Evolutionary conservation across 257 asterid genomes (phyloP), one percentile per base, ranked within the genome.

Genomic region (Solanum chiquidenum): DNA sequence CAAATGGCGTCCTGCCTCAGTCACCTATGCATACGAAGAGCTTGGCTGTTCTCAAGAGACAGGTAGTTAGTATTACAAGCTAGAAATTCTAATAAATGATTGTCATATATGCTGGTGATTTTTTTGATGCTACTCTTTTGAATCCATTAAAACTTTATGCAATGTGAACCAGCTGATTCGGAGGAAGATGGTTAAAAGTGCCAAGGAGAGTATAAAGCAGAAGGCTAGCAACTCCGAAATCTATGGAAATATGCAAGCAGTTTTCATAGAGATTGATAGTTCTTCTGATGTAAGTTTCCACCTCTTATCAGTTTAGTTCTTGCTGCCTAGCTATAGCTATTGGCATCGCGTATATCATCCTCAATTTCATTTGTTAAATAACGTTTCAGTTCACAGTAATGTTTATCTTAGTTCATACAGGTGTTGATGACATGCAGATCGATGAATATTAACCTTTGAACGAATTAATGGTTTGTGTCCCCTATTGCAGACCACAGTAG

Each of bases 211-310:
- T n/a, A 93, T 94, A 16, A 92, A 89, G 87, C 88, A 73, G 21
- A 91, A 92, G 52, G 94, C 91, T 7, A 91, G 88, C 87, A 89
- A 88, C 7, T 92, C 91, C 2, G 95, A 92, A 87, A 94, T 94
- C 29, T 94, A 94, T 84, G 94, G 94, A 83, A 91, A 91, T 33
- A 92, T 94, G 94, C 94, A 94, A 83, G 89, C 92, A 29, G 92
- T 91, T 18, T 93, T 93, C 88, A 34, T 93, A 16, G 94, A 93
- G 77, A 87, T 94, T 35, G 95, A 94, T 74, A 88, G 83, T 71
- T 88, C 95, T 64, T 88, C 92, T 33, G 33, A 69, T 33, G 95
- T 92, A 88, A 88, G 94, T 60, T 6, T 71, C 12, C 40, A 9
- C 49, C 46, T 74, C 83, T 35, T 74, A 42, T 35, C 18, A 74